Evolutionary conservation across 768 basidiomycete genomes (phyloP), one percentile per base, ranked within the genome.

Genomic region (Coprinopsis sp.): DNA sequence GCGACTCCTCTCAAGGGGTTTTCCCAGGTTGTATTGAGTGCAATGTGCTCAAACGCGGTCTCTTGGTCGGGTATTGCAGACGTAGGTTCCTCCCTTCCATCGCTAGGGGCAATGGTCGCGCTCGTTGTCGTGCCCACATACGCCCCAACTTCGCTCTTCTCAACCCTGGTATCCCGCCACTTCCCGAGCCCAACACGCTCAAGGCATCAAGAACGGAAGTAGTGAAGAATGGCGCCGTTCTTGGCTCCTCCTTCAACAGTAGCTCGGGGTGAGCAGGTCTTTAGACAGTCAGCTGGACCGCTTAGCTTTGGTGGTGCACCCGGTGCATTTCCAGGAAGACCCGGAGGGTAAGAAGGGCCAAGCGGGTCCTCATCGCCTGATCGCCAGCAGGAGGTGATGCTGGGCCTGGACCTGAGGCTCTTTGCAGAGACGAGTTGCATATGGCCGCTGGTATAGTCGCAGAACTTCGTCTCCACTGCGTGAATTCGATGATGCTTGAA

Each of bases 1-100:
- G 44, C 92, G 72, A 55, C 89, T 89, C 89, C 87, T 88, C 8
- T 73, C 91, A 93, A 93, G 2, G 88, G 85, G 54, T 87, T 88
- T 83, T 81, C 92, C 91, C 93, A 93, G 7, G 80, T 82, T 58
- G 81, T 78, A 44, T 91, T 70, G 12, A 87, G 90, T 52, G 87
- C 70, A 3, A 81, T 82, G 21, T 92, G 72, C 43, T 88, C 87
- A 3, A 91, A 76, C 2, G 83, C 67, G 8, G 74, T 65, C 47
- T 88, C 85, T 31, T 73, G 53, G 46, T 47, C 38, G 18, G 34
- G 33, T 24, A 19, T 18, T 48, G 49, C 13, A 53, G 49, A 18
- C 49, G 4, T 11, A 42, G 24, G 27, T 8, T n/a, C 14, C 42
- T 33, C 10, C 60, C 47, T 21, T 58, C 54, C 7, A 14, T 33